Percentiles rank a stretch among this genome's conserved stretches.
Conservation (phyloP, 2,329 filamentous ascomycete genomes). For the Cytospora piceae region DNA sequence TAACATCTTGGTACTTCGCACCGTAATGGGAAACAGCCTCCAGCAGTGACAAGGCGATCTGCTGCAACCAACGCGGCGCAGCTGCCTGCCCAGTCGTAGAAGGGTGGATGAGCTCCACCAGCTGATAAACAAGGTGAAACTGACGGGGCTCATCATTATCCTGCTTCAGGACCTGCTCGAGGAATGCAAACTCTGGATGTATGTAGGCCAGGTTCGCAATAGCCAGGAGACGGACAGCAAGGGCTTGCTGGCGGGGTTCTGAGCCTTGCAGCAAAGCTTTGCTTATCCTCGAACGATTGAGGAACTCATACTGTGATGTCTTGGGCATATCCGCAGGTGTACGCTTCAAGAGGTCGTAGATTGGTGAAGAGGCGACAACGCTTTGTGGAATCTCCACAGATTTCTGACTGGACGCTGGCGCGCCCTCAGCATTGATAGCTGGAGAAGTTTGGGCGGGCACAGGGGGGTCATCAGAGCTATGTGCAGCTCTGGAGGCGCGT, state of each 20-base stretch:
- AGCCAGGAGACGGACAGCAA: slow-evolving; percentile 82
- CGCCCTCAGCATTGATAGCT: slow-evolving; percentile 45
- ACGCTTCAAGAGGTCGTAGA: slow-evolving; percentile 60
- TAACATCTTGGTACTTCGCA: slow-evolving; percentile 77
- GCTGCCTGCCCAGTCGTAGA: slow-evolving; percentile 68
- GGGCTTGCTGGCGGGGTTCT: slow-evolving; percentile 71
- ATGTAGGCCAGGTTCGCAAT: slow-evolving; percentile 92
- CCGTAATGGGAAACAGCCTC: slow-evolving; percentile 85
- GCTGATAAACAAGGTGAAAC: slow-evolving; percentile 87
- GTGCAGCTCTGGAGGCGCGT: slow-evolving; percentile 40
- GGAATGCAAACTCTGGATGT: slow-evolving; percentile 78
- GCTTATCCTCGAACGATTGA: slow-evolving; percentile 82
- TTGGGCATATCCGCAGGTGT: slow-evolving; percentile 69
- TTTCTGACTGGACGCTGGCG: slow-evolving; percentile 54
- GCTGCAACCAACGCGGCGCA: slow-evolving; percentile 78
- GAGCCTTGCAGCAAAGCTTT: slow-evolving; percentile 72
- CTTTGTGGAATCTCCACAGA: slow-evolving; percentile 67
- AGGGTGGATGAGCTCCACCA: slow-evolving; percentile 89
- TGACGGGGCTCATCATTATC: slow-evolving; percentile 88
- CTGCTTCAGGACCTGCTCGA: slow-evolving; percentile 82
- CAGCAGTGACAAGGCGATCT: slow-evolving; percentile 77
- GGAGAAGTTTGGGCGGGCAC: slow-evolving; percentile 52
- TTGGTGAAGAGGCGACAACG: slow-evolving; percentile 53
- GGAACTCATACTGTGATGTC: slow-evolving; percentile 77
- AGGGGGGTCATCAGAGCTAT: slow-evolving; percentile 48